Base-by-base conservation (phyloP, 257 asterid species). In the Echium plantagineum region DNA sequence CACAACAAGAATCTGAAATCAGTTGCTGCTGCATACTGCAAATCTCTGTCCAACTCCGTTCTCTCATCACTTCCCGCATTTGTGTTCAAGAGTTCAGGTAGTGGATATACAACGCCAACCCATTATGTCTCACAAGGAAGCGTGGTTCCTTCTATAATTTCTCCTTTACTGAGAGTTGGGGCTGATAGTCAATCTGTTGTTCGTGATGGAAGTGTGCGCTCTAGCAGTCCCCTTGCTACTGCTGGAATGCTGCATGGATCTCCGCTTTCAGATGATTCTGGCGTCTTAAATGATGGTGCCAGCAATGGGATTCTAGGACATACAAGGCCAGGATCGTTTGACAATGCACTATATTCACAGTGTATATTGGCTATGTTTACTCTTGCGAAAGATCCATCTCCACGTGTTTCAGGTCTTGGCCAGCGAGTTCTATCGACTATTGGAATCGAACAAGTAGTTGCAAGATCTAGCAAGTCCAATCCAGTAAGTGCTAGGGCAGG, bases 1-100 rank as follows among this genome's bases (percentile, higher is more conserved):
- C 96, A 89, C 75, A 85, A 81, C 72, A 86, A 83, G 78, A 94
- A 93, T 77, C 79, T 93, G 63, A 93, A 93, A 80, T 80, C 90
- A 58, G 94, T 83, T 48, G 96, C 97, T 69, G 96, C 99, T 69
- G 86, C 90, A 42, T 83, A 78, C 67, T 81, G 87, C 83, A 93
- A 89, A 71, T 84, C 95, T 67, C 96, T 83, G 63, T 73, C 83
- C 18, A 82, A 75, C 63, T 77, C 96, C 62, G 80, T 89, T 63
- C 84, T 84, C 64, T 77, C 96, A 60, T 82, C 94, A 63, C 72
- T 93, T 76, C 96, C 99, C 57, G 78, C 95, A 46, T 93, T 86
- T 38, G 77, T 76, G 4, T 69, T 85, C 72, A 86, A 67, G 81
- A 78, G 84, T 72, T 81, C 96, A 61, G 59, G 87, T 62, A 84